A percentile compares a stretch with the other conserved stretches of the same genome.
phyloP scores from a whole-genome alignment of 139 green algal species.

The Tetraselmis striata region DNA sequence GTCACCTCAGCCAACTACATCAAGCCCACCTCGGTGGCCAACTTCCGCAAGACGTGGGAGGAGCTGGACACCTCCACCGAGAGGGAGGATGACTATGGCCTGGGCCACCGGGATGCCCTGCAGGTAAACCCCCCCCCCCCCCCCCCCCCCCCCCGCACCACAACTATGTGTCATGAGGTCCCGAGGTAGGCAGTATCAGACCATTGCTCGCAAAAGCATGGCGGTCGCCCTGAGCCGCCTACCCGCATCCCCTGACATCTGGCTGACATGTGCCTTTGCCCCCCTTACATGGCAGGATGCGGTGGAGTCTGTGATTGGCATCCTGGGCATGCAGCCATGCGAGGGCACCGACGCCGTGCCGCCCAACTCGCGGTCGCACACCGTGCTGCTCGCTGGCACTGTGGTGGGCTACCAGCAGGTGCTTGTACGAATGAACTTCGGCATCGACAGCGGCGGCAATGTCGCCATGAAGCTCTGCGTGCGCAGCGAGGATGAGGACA shows the following conservation, averaged over 20 bases:
- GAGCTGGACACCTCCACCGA: constrained; percentile 66
- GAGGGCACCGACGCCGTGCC: constrained; percentile 92
- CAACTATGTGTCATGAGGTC: no score
- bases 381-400: constrained; percentile 72
- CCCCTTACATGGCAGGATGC: no score
- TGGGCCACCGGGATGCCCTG: constrained; percentile 74
- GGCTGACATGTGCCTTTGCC: no score
- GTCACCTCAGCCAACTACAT: constrained; percentile 81
- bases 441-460: constrained; percentile 74
- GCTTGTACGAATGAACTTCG: constrained; percentile 83
- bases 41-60: constrained; percentile 85
- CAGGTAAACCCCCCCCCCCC: no score
- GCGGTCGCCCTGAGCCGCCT: no score
- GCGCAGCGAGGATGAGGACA: constrained; percentile 57
- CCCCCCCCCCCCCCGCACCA: no score
- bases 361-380: constrained; percentile 88
- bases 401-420: constrained; percentile 66
- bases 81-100: constrained; percentile 83
- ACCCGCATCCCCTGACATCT: no score
- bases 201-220: no score
- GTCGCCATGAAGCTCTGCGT: constrained; percentile 96
- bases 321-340: constrained; percentile 85
- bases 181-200: no score
- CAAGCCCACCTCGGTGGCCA: constrained; percentile 51
- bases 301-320: constrained; percentile 84